phyloP scores from a whole-genome alignment of 2,329 filamentous ascomycete species.

The Beauveria scarabaeidicola region DNA sequence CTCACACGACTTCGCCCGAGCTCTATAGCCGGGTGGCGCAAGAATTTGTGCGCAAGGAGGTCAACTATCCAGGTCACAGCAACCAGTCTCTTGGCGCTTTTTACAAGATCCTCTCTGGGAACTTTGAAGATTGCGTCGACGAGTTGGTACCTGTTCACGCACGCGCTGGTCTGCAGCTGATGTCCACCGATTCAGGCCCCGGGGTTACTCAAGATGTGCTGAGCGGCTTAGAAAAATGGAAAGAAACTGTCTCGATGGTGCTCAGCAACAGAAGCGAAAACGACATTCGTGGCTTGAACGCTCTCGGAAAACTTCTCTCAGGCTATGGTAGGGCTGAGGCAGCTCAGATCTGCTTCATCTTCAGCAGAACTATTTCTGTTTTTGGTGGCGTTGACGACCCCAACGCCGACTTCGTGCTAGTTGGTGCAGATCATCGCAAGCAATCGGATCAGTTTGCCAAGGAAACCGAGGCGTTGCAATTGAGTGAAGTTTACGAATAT shows the following conservation, averaged over 20 bases:
- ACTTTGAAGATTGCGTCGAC: slow-evolving; percentile 88
- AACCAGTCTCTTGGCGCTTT: slow-evolving; percentile 84
- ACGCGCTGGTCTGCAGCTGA: slow-evolving; percentile 81
- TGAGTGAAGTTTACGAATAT: slow-evolving; percentile 96
- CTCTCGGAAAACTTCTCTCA: slow-evolving; percentile 72
- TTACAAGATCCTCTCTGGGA: slow-evolving; percentile 90
- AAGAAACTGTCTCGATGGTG: slow-evolving; percentile 77
- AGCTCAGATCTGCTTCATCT: slow-evolving; percentile 88
- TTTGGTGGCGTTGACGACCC: slow-evolving; percentile 81
- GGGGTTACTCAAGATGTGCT: slow-evolving; percentile 62
- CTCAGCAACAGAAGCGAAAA: slow-evolving; percentile 79
- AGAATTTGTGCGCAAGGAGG: slow-evolving; percentile 92
- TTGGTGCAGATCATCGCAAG: slow-evolving; percentile 74
- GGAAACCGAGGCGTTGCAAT: slow-evolving; percentile 76
- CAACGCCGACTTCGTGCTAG: slow-evolving; percentile 67
- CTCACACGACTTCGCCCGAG: slow-evolving; percentile 66
- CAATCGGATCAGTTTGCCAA: slow-evolving; percentile 64
- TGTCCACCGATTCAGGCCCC: slow-evolving; percentile 61
- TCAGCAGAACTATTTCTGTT: slow-evolving; percentile 61
- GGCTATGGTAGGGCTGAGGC: slow-evolving; percentile 86
- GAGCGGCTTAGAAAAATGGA: slow-evolving; percentile 87
- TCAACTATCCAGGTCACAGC: slow-evolving; percentile 70
- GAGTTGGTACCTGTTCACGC: slow-evolving; percentile 91
- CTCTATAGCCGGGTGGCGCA: slow-evolving; percentile 90
- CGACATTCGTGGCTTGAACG: slow-evolving; percentile 68